Percentiles rank a stretch among this genome's conserved stretches.
These are phyloP conservation scores for Papilionanthe hybrid DNA, from an alignment of 116 monocot genomes.

Conservation along the genomic window DNA sequence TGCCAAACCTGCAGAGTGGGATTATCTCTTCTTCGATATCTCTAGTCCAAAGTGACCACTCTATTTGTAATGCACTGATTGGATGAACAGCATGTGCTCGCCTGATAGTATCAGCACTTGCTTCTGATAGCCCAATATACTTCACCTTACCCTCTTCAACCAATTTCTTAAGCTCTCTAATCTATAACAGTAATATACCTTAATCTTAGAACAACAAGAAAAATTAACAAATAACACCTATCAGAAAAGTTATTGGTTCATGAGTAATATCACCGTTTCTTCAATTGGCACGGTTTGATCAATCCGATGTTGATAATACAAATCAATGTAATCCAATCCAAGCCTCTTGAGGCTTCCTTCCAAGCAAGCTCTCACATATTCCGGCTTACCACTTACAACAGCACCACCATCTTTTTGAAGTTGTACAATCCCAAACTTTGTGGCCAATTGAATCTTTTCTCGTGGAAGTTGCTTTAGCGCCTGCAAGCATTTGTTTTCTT, in stretches of 20 bases:
- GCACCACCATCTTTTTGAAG: neutral
- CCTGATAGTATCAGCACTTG: constrained; percentile 70
- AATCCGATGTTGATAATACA: constrained; percentile 50
- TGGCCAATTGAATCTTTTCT: constrained; percentile 41
- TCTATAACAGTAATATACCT: neutral
- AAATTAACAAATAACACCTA: neutral
- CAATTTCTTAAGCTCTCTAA: constrained; percentile 60
- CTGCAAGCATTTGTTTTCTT: neutral
- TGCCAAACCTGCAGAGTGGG: constrained; percentile 68
- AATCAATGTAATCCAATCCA: constrained; percentile 49
- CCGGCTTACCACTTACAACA: constrained; percentile 28
- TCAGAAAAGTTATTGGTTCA: neutral
- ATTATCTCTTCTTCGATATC: constrained; percentile 67
- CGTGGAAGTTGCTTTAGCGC: constrained; percentile 29
- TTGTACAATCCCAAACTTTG: constrained; percentile 28
- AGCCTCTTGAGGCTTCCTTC: constrained; percentile 51
- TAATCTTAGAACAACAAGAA: neutral
- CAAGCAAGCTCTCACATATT: constrained; percentile 44
- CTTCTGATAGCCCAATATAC: constrained; percentile 76
- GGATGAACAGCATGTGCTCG: constrained; percentile 80
- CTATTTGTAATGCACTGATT: constrained; percentile 67
- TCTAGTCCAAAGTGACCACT: constrained; percentile 78
- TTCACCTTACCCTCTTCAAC: constrained; percentile 73
- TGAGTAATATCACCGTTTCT: constrained; percentile 29
- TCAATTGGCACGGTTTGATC: constrained; percentile 39